Evolutionary conservation across 1,284 basidiomycete genomes (phyloP).

Genomic region (Sanghuangporus sanghuang): DNA sequence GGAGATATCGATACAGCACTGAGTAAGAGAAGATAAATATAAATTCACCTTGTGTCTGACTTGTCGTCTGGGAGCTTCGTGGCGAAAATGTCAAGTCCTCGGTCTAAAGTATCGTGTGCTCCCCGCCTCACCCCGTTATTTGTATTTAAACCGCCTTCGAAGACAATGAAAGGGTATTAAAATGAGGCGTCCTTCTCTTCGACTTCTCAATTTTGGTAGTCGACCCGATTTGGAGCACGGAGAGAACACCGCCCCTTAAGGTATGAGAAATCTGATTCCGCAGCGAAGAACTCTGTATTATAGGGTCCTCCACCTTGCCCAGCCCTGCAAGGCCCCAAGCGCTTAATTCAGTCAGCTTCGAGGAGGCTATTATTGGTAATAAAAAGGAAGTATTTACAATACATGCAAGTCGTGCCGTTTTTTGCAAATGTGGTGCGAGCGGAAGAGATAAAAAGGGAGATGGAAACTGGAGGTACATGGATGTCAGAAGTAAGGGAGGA

Average conservation of each 20-base stretch:
- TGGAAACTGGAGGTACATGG: neutral
- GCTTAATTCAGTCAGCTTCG: neutral
- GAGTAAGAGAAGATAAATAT: neutral
- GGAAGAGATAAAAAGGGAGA: neutral
- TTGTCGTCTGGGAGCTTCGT: neutral
- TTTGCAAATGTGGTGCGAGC: neutral
- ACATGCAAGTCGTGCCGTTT: neutral
- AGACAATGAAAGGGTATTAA: neutral
- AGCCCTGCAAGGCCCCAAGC: neutral
- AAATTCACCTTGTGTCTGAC: neutral
- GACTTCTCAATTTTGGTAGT: slow-evolving; percentile 1
- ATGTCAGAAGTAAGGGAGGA: neutral
- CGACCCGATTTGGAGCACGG: neutral
- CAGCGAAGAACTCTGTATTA: too few relatives aligned
- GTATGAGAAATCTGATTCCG: neutral
- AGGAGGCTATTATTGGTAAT: neutral
- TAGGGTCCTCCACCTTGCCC: too few relatives aligned
- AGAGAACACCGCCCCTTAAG: neutral
- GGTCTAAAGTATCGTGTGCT: neutral
- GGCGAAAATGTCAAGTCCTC: neutral
- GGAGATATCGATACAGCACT: slow-evolving; percentile 3
- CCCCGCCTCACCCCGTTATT: neutral
- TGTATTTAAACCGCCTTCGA: neutral
- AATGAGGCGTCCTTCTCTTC: neutral
- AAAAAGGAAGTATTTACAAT: slow-evolving; percentile 5